phyloP scores from a whole-genome alignment of 495 filamentous ascomycete species.

The Hyaloscypha variabilis region DNA sequence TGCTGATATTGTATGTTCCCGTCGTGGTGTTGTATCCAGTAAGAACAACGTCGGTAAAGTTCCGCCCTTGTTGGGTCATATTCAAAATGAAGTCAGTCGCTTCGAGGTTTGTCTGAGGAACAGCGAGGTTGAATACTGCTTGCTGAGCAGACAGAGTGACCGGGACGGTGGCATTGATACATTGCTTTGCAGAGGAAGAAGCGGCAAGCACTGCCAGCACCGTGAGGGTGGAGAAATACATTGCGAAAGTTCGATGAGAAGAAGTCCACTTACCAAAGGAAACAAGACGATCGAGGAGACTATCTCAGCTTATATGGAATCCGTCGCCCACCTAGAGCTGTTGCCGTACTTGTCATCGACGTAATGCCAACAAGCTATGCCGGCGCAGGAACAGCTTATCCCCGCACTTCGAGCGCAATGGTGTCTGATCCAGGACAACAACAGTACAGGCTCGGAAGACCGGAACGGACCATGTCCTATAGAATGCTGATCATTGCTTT shows the following conservation, averaged over 20 bases:
- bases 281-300: not conserved
- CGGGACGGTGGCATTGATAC: constrained; percentile 41
- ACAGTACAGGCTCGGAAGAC: not conserved
- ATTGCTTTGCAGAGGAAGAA: constrained; percentile 31
- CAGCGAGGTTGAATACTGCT: constrained; percentile 33
- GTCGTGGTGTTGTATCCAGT: constrained; percentile 39
- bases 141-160: constrained; percentile 40
- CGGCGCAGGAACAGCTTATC: not conserved
- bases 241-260: constrained; percentile 3
- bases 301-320: constrained; percentile 1
- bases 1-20: constrained; percentile 47
- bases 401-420: not conserved
- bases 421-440: not conserved
- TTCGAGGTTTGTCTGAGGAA: constrained; percentile 35
- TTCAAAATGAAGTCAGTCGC: constrained; percentile 39
- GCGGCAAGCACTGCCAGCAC: constrained; percentile 12
- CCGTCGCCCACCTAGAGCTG: not conserved
- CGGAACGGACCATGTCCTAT: not conserved
- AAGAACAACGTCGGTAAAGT: constrained; percentile 31
- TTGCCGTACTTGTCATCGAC: constrained; percentile 11
- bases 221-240: constrained; percentile 13
- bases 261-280: not conserved
- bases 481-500: not conserved
- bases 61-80: constrained; percentile 32
- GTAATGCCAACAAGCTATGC: not conserved